Conservation (phyloP, 108 stramenopile species). For the Cyclotella choctawhatcheeana region DNA sequence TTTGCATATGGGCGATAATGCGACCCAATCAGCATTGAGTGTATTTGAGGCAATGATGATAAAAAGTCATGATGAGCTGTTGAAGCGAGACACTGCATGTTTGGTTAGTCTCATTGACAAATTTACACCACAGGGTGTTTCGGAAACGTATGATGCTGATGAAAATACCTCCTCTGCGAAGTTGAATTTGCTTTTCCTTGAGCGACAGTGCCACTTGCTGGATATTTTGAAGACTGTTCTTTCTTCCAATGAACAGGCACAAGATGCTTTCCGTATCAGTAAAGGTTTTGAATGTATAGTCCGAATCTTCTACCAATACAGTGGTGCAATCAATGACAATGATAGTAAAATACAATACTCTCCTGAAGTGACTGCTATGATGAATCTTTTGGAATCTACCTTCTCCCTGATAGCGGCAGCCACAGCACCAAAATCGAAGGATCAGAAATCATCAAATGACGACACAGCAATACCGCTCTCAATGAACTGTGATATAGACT, state of each 20-base stretch:
- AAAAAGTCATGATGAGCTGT: slow-evolving; percentile 54
- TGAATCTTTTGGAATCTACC: slow-evolving; percentile 57
- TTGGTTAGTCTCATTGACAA: slow-evolving; percentile 61
- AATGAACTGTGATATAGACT: slow-evolving; percentile 41
- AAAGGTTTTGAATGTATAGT: slow-evolving; percentile 74
- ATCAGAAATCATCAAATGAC: slow-evolving; percentile 38
- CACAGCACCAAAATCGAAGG: slow-evolving; percentile 56
- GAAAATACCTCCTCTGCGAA: background rate
- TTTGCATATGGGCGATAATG: slow-evolving; percentile 68
- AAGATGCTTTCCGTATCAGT: slow-evolving; percentile 73
- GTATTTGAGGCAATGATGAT: slow-evolving; percentile 77
- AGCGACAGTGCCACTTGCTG: slow-evolving; percentile 41
- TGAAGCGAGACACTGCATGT: slow-evolving; percentile 65
- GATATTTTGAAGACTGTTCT: slow-evolving; percentile 63
- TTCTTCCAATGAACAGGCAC: slow-evolving; percentile 61
- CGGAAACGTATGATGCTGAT: background rate
- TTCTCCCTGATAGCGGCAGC: slow-evolving; percentile 64
- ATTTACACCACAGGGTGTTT: slow-evolving; percentile 35
- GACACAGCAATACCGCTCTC: slow-evolving; percentile 24
- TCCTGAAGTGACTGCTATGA: slow-evolving; percentile 29
- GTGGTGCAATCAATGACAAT: slow-evolving; percentile 44
- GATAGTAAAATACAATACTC: slow-evolving; percentile 19
- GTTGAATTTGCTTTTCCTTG: slow-evolving; percentile 29
- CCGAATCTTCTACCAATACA: slow-evolving; percentile 56
- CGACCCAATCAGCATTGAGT: slow-evolving; percentile 57